These are phyloP conservation scores for Bondarzewia mesenterica DNA, from an alignment of 1,284 basidiomycete species.

Conservation along the genomic window DNA sequence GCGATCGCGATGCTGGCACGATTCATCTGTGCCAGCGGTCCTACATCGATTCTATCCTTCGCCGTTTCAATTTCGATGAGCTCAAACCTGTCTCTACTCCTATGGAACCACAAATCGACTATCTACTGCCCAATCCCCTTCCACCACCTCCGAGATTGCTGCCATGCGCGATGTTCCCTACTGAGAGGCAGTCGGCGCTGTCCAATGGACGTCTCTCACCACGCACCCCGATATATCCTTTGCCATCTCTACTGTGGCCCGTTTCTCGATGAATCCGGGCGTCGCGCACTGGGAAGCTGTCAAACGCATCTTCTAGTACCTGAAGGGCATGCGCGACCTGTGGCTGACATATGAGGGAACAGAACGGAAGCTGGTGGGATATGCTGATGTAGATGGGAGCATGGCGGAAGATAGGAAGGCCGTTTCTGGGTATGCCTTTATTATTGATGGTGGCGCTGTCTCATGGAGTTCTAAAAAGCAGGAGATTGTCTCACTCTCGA, in stretches of 20 bases:
- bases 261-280: conserved; percentile 12
- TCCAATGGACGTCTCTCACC: conserved; percentile 10
- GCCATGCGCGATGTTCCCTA: conserved; percentile 19
- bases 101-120: conserved; percentile 16
- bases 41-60: conserved; percentile 19
- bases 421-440: conserved; percentile 13
- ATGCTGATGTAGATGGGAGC: conserved; percentile 17
- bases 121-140: conserved; percentile 4
- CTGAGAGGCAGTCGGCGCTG: conserved; percentile 15
- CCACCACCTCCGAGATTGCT: conserved; percentile 10
- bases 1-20: conserved; percentile 11
- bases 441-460: conserved; percentile 1
- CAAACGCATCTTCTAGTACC: conserved; percentile 16
- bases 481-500: conserved; percentile 5
- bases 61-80: conserved; percentile 18
- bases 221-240: conserved; percentile 18
- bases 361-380: conserved; percentile 4
- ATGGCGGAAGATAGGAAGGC: conserved; percentile 11
- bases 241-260: conserved; percentile 11
- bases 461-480: conserved; percentile 5
- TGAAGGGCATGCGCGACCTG: conserved; percentile 13
- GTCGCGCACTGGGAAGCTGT: conserved; percentile 14
- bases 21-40: conserved; percentile 19
- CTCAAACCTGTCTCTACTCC: conserved; percentile 18
- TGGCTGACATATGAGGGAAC: conserved; percentile 9